phyloP scores from a whole-genome alignment of 2,329 filamentous ascomycete species.

The Talaromyces atroroseus region DNA sequence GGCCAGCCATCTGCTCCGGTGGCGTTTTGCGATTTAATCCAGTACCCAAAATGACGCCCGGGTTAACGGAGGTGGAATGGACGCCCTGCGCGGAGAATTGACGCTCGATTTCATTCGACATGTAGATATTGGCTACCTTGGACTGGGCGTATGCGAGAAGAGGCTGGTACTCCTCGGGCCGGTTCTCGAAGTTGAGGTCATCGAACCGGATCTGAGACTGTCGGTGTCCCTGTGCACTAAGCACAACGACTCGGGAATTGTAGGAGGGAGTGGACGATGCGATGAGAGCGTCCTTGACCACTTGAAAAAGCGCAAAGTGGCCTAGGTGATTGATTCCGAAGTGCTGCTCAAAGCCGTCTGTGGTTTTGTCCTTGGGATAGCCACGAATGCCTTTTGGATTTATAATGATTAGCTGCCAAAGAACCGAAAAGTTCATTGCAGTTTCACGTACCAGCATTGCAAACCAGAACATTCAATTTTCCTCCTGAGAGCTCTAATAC shows the following conservation, averaged over 20 bases:
- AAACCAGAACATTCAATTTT: conserved; percentile 11
- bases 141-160: conserved; percentile 4
- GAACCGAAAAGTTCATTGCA: neutral
- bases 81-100: neutral
- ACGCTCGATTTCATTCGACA: neutral
- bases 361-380: conserved; percentile 8
- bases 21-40: conserved; percentile 6
- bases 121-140: conserved; percentile 4
- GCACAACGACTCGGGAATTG: conserved; percentile 7
- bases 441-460: conserved; percentile 9
- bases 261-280: conserved; percentile 2
- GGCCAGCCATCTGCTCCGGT: neutral
- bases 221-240: conserved; percentile 8
- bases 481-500: conserved; percentile 5
- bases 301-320: conserved; percentile 12
- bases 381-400: conserved; percentile 6
- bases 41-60: neutral
- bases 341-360: conserved; percentile 13
- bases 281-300: conserved; percentile 10
- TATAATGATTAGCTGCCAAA: neutral
- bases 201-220: conserved; percentile 9
- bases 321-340: conserved; percentile 13
- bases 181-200: conserved; percentile 9
- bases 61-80: conserved; percentile 4
- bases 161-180: conserved; percentile 8